A percentile compares a stretch with the other conserved stretches of the same genome.
These are phyloP conservation scores for Iberis pinnata DNA, from an alignment of 345 rosid species.

Conservation along the genomic window DNA sequence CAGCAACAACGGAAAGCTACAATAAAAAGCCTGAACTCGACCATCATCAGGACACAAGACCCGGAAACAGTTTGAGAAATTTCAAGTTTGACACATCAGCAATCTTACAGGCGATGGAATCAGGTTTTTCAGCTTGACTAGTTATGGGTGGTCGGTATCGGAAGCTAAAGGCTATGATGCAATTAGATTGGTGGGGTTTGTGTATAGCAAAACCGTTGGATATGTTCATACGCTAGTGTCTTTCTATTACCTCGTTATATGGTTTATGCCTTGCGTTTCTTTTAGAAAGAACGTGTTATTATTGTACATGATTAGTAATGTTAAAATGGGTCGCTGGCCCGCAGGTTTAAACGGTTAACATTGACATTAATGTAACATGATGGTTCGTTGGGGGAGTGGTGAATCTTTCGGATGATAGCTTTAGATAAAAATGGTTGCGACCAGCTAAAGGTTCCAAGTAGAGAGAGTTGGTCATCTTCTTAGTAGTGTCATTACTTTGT, in stretches of 20 bases:
- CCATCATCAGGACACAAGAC: constrained; percentile 45
- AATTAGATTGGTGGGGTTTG: constrained; percentile 23
- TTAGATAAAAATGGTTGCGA: constrained; percentile 16
- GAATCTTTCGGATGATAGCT: constrained; percentile 18
- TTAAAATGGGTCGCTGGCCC: too few relatives aligned
- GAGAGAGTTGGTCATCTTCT: constrained; percentile 3
- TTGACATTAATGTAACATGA: too few relatives aligned
- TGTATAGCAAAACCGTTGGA: constrained; percentile 26
- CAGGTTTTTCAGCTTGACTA: constrained; percentile 36
- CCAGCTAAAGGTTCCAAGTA: constrained; percentile 9
- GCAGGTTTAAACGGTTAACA: too few relatives aligned
- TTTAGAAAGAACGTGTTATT: constrained; percentile 15
- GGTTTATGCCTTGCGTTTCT: constrained; percentile 1
- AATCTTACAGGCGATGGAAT: constrained; percentile 63
- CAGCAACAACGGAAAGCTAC: constrained; percentile 18
- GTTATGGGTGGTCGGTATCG: constrained; percentile 7
- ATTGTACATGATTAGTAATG: too few relatives aligned
- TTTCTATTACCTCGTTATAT: background rate
- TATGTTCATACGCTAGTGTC: constrained; percentile 18
- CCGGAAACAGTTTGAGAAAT: constrained; percentile 57
- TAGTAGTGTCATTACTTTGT: too few relatives aligned
- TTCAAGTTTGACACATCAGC: constrained; percentile 55
- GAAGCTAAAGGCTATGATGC: constrained; percentile 19
- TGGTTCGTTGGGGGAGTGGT: background rate
- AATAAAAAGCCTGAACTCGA: constrained; percentile 33